Conservation (phyloP, 441 rosid genomes). For the Euphorbia neoarborescens region DNA sequence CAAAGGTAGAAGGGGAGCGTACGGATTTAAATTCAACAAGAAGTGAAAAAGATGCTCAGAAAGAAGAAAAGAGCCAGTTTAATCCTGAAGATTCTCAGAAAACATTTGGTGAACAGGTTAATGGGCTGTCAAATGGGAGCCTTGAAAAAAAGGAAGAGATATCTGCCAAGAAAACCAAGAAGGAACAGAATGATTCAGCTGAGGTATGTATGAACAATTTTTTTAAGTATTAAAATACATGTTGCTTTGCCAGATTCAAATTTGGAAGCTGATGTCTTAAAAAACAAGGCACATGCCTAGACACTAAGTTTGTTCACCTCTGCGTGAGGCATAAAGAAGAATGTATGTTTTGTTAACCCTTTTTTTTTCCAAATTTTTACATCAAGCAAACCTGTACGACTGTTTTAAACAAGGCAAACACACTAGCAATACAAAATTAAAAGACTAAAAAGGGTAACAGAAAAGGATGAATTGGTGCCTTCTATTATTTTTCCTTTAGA, state of each 20-base stretch:
- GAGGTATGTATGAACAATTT: constrained; percentile 37
- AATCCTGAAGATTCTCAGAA: constrained; percentile 15
- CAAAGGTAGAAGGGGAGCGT: constrained; percentile 14
- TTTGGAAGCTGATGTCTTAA: not conserved
- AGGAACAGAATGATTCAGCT: constrained; percentile 42
- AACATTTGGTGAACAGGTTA: constrained; percentile 28
- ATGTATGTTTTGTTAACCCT: not conserved
- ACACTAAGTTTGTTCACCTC: not conserved
- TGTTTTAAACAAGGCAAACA: not conserved
- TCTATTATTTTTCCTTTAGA: not conserved
- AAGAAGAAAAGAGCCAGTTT: constrained; percentile 17
- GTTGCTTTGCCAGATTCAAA: not conserved
- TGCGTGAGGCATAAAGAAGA: not conserved
- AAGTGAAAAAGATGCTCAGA: constrained; percentile 14
- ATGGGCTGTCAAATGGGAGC: constrained; percentile 30
- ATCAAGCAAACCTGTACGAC: not conserved
- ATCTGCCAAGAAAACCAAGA: constrained; percentile 38
- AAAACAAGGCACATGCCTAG: not conserved
- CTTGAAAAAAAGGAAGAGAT: constrained; percentile 31
- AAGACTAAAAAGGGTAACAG: not conserved
- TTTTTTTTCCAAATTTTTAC: not conserved
- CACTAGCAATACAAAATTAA: not conserved
- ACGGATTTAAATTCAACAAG: constrained; percentile 17
- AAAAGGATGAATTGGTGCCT: not conserved
- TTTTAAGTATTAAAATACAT: not conserved